Percentiles rank a stretch among this genome's conserved stretches.
phyloP scores from a whole-genome alignment of 768 basidiomycete genomes.

The Suillus tomentosus region DNA sequence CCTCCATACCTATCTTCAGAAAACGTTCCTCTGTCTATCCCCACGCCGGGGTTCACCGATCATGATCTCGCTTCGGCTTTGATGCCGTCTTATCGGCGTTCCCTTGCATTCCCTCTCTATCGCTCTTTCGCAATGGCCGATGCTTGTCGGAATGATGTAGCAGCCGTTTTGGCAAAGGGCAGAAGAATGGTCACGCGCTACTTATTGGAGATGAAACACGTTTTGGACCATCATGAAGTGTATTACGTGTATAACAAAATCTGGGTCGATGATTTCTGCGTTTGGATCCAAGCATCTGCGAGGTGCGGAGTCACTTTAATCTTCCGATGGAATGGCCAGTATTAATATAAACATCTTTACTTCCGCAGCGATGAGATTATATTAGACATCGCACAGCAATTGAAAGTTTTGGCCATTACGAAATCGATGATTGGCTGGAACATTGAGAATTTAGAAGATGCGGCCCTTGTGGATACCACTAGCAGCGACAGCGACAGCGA shows the following conservation, averaged over 20 bases:
- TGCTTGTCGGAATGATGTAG: conserved; percentile 66
- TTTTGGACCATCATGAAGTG: conserved; percentile 80
- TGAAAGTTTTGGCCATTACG: conserved; percentile 44
- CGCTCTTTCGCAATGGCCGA: conserved; percentile 77
- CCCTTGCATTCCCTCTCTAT: conserved; percentile 76
- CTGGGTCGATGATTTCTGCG: conserved; percentile 84
- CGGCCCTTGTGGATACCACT: conserved; percentile 41
- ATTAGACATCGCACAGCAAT: conserved; percentile 42
- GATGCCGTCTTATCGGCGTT: conserved; percentile 69
- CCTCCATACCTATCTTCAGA: conserved; percentile 44
- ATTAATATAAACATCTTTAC: conserved; percentile 6
- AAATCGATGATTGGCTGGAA: conserved; percentile 71
- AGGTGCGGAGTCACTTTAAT: conserved; percentile 46
- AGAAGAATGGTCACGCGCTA: conserved; percentile 63
- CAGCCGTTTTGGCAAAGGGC: conserved; percentile 56
- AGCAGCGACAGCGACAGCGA: conserved; percentile 53
- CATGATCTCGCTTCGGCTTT: conserved; percentile 55
- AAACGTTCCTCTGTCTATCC: conserved; percentile 17
- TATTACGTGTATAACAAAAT: conserved; percentile 89
- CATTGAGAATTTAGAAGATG: conserved; percentile 65
- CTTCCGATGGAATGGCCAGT: background rate
- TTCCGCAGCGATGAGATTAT: conserved; percentile 58
- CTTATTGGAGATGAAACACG: conserved; percentile 69
- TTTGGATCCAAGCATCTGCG: conserved; percentile 75
- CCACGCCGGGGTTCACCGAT: conserved; percentile 35